Evolutionary conservation across 2,329 filamentous ascomycete genomes (phyloP), one percentile per base, ranked within the genome.

Genomic region (Hymenoscyphus scutula): DNA sequence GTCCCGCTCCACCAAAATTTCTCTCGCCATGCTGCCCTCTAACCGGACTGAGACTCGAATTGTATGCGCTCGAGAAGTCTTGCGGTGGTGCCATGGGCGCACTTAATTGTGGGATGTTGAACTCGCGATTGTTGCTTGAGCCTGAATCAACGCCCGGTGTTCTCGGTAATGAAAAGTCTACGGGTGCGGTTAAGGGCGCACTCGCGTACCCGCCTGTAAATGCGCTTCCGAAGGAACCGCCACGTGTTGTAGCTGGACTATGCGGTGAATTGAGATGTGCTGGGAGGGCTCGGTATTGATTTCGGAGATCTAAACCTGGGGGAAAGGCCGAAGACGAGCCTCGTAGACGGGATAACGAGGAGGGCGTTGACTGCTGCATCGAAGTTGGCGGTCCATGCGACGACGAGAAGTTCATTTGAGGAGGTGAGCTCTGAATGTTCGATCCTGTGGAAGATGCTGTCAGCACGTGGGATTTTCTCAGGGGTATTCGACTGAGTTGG

Each of bases 61-160:
- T 68, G 59, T 73, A 73, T 53, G 68, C 70, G 29, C 62, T 68
- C 32, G 68, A 59, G 51, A 84, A 85, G 60, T 85, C 83, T 59
- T 78, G 79, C 0, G 82, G 75, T 3, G 82, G 79, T 2, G 79
- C 78, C 62, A 84, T 82, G 0, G 82, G 82, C 1, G 82, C 81
- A 68, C 80, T 83, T 75, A 85, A 77, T 69, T 84, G 82, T 2
- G 82, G 77, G 69, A 82, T 80, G 13, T 78, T 78, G 70, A 83
- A 84, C 60, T 84, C 81, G 23, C 71, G 59, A 51, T 51, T 51
- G 73, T 74, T 32, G 76, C 74, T 69, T 64, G 74, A 64, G 62
- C 75, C 70, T 58, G 75, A 71, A 59, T 77, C 73, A 32, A 72
- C 73, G 7, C 34, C 34, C 15, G 77, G 76, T 3, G 79, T 80